Conservation (phyloP, 768 basidiomycete species). For the Sarcodon sp. region DNA sequence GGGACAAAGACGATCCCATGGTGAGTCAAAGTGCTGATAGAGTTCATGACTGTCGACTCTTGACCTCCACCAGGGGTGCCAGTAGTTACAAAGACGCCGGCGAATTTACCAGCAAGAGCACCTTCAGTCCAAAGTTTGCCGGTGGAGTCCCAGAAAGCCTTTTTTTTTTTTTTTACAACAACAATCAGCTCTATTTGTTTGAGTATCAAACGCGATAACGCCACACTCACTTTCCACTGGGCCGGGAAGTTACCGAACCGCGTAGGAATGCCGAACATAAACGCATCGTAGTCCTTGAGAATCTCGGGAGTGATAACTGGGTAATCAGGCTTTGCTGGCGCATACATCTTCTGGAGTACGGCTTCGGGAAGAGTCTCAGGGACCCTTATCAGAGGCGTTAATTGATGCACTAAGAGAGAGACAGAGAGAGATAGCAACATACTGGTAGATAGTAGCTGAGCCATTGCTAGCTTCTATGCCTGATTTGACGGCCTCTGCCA, state of each 20-base stretch:
- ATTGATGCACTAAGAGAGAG: not conserved
- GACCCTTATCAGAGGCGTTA: constrained; percentile 29
- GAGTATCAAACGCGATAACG: constrained; percentile 4
- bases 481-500: constrained; percentile 39
- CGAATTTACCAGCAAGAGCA: constrained; percentile 63
- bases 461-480: constrained; percentile 31
- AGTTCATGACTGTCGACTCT: constrained; percentile 38
- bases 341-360: constrained; percentile 55
- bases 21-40: constrained; percentile 50
- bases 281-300: constrained; percentile 55
- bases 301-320: constrained; percentile 49
- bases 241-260: constrained; percentile 75
- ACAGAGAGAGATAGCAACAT: constrained; percentile 1
- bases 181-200: not conserved
- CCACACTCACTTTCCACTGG: constrained; percentile 53
- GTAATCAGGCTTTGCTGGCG: constrained; percentile 59
- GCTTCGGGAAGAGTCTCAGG: constrained; percentile 68
- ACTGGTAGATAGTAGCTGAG: constrained; percentile 35
- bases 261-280: constrained; percentile 68
- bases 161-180: not conserved
- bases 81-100: constrained; percentile 62
- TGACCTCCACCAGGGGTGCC: constrained; percentile 69
- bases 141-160: constrained; percentile 73
- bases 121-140: constrained; percentile 53
- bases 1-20: constrained; percentile 67